Base-by-base conservation (phyloP, 345 rosid genomes). In the Pistacia vera region DNA sequence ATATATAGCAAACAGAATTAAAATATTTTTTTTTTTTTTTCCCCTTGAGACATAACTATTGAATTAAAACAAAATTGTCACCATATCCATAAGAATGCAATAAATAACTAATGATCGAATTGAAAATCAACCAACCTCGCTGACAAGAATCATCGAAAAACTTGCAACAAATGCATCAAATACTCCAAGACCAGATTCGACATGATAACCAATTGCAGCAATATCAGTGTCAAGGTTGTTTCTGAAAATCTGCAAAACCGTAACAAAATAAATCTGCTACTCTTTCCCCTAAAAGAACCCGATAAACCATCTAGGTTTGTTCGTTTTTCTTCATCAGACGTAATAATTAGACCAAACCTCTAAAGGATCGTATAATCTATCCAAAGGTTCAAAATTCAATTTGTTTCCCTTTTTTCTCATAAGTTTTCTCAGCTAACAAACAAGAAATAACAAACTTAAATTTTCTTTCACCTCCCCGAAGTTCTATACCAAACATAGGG, bases 141-240 rank as follows among this genome's bases (percentile, higher is more conserved):
- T 97, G 57, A 97, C 95, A 41, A 97, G 74, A 17, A 97, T 97
- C 97, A 97, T 94, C 3, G 98, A 97, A 59, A 91, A 91, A 84
- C 99, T 94, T 2, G 99, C 85, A 69, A 94, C 57, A 84, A 97
- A 91, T 1, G 97, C 99, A 87, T 97, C 99, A 58, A 97, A 89
- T 63, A 94, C 79, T 58, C 98, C 94, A 63, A 90, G 98, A 44
- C 94, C 99, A 66, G 88, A 69, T 44, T 89, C 96, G 20, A 89
- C 77, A 54, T 78, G 79, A 70, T 89, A 66, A 77, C 81, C 87
- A 65, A 84, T 70, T 22, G 81, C 75, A 77, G 71, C 73, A 20
- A 82, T 75, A 65, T 86, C 81, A 59, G 69, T 63, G 61, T 87
- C 92, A 67, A 84, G 67, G 18, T 77, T 75, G 60, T 80, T 77